Percentiles rank a stretch among this genome's conserved stretches.
Evolutionary conservation across 2,329 filamentous ascomycete genomes (phyloP).

Genomic region (Curvularia verruculosa): DNA sequence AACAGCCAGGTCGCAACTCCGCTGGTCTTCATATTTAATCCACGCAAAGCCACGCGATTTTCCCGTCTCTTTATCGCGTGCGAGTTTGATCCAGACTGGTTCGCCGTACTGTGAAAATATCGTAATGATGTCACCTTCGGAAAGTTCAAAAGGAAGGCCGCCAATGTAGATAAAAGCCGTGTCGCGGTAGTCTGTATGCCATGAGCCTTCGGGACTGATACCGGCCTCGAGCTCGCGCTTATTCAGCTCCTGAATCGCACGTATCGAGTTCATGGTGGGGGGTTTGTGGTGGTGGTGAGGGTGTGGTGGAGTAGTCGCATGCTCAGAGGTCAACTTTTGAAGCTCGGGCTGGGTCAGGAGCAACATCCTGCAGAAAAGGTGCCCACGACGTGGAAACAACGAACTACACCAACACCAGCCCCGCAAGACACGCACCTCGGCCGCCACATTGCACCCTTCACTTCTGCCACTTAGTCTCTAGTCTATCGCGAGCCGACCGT

Average conservation of each 20-base stretch:
- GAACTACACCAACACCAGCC: conserved; percentile 28
- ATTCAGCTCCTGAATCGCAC: conserved; percentile 90
- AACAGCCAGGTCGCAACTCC: conserved; percentile 92
- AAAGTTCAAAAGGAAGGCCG: conserved; percentile 87
- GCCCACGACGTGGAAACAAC: conserved; percentile 25
- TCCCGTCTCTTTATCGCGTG: conserved; percentile 93
- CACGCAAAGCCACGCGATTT: conserved; percentile 95
- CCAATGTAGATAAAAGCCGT: conserved; percentile 97
- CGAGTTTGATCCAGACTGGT: conserved; percentile 88
- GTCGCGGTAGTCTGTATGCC: conserved; percentile 97
- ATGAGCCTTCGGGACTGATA: conserved; percentile 84
- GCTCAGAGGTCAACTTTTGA: conserved; percentile 22
- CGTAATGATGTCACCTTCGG: conserved; percentile 92
- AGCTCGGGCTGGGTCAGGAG: conserved; percentile 40
- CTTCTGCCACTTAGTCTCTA: conserved; percentile 2
- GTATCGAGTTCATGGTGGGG: conserved; percentile 84
- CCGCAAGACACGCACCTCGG: conserved; percentile 21
- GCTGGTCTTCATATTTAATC: conserved; percentile 97
- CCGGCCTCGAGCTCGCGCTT: conserved; percentile 91
- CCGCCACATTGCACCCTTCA: conserved; percentile 19
- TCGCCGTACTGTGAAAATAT: conserved; percentile 98
- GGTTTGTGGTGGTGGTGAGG: neutral
- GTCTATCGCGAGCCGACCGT: neutral
- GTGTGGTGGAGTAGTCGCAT: neutral
- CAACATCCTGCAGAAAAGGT: conserved; percentile 39